Evolutionary conservation across 306 rosid genomes (phyloP), one percentile per base, ranked within the genome.

Genomic region (Vigna hirtella): DNA sequence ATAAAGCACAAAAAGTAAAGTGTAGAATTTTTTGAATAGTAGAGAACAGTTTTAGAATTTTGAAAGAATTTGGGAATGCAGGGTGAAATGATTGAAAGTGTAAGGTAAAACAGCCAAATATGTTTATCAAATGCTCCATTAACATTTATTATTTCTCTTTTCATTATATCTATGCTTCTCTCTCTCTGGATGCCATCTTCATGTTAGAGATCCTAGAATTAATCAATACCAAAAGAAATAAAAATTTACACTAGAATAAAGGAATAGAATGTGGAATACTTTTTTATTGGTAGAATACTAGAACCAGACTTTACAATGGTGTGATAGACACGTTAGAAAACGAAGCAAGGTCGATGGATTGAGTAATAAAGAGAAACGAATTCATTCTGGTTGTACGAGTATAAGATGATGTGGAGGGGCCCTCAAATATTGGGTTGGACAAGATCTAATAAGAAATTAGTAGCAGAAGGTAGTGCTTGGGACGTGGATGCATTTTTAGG

Each of bases 401-500:
- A 68, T 42, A 28, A 56, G 30, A 1, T 26, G 53, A 28, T 15
- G 67, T 2, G 61, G 13, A 51, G 74, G 47, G 30, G 32, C 22
- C 4, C 43, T 42, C 81, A 43, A 18, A 68, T 55, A 55, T 17
- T 43, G 32, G 62, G 30, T 56, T 12, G 77, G 11, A 78, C 40
- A 47, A 62, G 48, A 20, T 70, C 22, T 22, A 16, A 56, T 47
- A 38, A 62, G 4, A 56, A 22, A 68, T 12, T 24, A 57, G 28
- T 16, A 48, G 16, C 62, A 11, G 59, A 66, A 45, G 75, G 17
- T 40, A 17, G 66, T 69, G 64, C 32, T 52, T 18, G 18, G 18
- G 18, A 20, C 55, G 73, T 49, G 50, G 72, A 75, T 59, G 77
- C 64, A 68, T 4, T 24, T 15, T 38, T 20, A 73, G 62, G 16